phyloP scores from a whole-genome alignment of 2,329 filamentous ascomycete genomes.

The Esteya vermicola region DNA sequence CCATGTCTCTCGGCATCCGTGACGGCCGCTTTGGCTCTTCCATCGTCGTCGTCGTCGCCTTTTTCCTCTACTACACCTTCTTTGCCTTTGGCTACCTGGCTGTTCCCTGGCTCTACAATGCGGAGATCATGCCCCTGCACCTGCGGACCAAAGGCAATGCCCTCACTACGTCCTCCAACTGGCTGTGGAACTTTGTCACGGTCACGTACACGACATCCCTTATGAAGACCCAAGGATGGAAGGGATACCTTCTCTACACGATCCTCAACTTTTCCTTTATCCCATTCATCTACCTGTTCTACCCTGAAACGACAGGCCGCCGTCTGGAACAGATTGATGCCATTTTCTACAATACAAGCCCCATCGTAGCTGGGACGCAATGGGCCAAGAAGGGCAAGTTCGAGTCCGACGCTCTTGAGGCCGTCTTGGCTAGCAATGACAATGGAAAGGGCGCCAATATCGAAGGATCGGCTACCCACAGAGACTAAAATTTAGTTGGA shows the following conservation, averaged over 20 bases:
- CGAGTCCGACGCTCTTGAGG: conserved; percentile 1
- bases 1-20: conserved; percentile 2
- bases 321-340: conserved; percentile 10
- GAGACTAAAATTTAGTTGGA: no score
- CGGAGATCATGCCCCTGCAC: conserved; percentile 10
- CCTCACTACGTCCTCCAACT: conserved; percentile 21
- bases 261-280: conserved; percentile 31
- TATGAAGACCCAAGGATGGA: conserved; percentile 31
- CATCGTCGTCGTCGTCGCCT: conserved; percentile 10
- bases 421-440: background rate
- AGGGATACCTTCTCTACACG: conserved; percentile 37
- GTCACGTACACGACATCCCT: conserved; percentile 24
- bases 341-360: conserved; percentile 22
- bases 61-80: conserved; percentile 13
- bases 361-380: background rate
- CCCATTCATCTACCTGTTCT: conserved; percentile 29
- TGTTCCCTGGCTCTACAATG: conserved; percentile 24
- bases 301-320: conserved; percentile 25
- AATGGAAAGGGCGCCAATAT: no score
- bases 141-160: conserved; percentile 25
- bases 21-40: background rate
- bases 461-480: no score
- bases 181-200: conserved; percentile 19
- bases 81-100: conserved; percentile 20
- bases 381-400: conserved; percentile 1